A percentile compares a stretch with the other conserved stretches of the same genome.
Evolutionary conservation across 78 protist genomes (phyloP).

Genomic region (Emiliania huxleyi): DNA sequence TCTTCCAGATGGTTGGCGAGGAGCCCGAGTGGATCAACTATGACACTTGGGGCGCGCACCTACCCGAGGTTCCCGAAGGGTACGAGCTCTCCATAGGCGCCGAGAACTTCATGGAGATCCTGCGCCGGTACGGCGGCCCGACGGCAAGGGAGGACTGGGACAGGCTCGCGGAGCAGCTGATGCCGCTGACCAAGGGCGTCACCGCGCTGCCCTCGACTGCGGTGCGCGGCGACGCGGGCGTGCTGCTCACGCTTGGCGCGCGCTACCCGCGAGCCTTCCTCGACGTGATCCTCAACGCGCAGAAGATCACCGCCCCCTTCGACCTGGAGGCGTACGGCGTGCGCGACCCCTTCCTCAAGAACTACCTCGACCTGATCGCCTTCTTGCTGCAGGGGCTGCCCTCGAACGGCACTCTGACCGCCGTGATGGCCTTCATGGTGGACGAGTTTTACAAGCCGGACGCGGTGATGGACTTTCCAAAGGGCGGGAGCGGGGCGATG

Average conservation of each 20-base stretch:
- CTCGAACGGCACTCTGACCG: slow-evolving; percentile 24
- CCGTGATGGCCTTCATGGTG: slow-evolving; percentile 37
- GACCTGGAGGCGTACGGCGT: slow-evolving; percentile 15
- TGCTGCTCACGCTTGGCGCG: not conserved
- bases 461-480: slow-evolving; percentile 36
- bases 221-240: not conserved
- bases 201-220: not conserved
- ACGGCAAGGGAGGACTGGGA: not conserved
- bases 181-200: not conserved
- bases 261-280: not conserved
- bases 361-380: slow-evolving; percentile 41
- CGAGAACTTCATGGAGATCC: not conserved
- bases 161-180: not conserved
- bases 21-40: slow-evolving; percentile 20
- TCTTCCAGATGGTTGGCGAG: slow-evolving; percentile 20
- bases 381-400: slow-evolving; percentile 43
- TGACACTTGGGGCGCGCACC: slow-evolving; percentile 18
- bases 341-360: slow-evolving; percentile 16
- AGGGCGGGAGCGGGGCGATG: slow-evolving; percentile 28
- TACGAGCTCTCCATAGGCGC: slow-evolving; percentile 13
- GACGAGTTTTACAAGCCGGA: not conserved
- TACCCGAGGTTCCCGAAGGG: not conserved
- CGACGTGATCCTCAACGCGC: not conserved
- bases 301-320: not conserved
- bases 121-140: slow-evolving; percentile 1